Conservation (phyloP, 495 filamentous ascomycete genomes). For the Xylaria cubensis region DNA sequence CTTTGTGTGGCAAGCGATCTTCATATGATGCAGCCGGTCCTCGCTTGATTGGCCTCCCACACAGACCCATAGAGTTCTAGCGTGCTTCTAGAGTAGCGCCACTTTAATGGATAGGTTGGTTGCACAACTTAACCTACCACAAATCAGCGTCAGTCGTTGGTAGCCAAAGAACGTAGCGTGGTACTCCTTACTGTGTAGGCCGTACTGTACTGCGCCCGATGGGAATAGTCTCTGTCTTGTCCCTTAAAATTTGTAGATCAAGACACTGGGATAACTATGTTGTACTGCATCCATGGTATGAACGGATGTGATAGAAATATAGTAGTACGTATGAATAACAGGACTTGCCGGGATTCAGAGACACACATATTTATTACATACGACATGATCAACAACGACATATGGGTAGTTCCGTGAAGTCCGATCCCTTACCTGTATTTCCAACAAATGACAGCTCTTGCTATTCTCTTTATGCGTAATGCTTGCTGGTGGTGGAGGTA, state of each 20-base stretch:
- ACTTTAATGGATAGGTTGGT: constrained; percentile 30
- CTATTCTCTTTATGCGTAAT: background rate
- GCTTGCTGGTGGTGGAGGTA: constrained; percentile 8
- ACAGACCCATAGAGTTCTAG: constrained; percentile 43
- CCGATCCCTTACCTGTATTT: constrained; percentile 16
- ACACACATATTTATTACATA: background rate
- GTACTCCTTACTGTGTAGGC: background rate
- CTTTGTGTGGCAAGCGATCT: constrained; percentile 32
- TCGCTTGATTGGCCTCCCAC: constrained; percentile 38
- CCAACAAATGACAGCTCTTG: background rate
- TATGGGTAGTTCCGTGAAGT: constrained; percentile 16
- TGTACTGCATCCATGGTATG: no score
- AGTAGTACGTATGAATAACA: background rate
- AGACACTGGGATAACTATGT: no score
- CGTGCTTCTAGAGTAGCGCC: constrained; percentile 48
- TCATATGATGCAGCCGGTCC: constrained; percentile 29
- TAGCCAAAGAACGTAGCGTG: background rate
- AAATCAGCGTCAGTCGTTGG: background rate
- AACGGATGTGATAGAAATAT: no score
- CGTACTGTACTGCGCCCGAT: background rate
- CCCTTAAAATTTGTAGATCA: no score
- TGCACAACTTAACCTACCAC: background rate
- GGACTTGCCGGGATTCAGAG: background rate
- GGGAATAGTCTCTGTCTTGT: background rate
- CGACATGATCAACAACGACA: constrained; percentile 4